Base-by-base conservation (phyloP, 2,329 filamentous ascomycete genomes). In the Neopestalotiopsis sp. region DNA sequence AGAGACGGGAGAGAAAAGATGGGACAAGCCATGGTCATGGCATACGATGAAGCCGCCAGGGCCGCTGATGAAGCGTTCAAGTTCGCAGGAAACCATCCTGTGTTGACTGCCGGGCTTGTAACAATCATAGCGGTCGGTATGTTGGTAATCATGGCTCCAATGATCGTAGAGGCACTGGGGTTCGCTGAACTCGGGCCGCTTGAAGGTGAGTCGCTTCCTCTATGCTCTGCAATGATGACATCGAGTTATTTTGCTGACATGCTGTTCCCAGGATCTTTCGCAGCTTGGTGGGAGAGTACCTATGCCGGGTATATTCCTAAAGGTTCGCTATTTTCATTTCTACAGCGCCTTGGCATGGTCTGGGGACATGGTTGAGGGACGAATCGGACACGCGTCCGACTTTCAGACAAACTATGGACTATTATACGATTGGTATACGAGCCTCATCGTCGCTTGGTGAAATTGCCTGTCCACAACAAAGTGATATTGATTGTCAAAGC, bases 321-420 rank as follows among this genome's bases (percentile, higher is more conserved):
- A 68, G 76, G 75, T 0, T 81, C 81, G 4, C 69, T 84, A n/a
- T 82, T 83, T 69, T 77, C 78, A 2, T 84, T 77, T 65, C 78
- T 84, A 40, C 82, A 84, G 76, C 74, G 79, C 13, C 70, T 84
- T 69, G 81, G 82, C 0, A 84, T 84, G 80, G 74, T 72, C n/a
- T 74, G 72, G 73, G 59, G 49, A 30, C 45, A 14, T 13, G 57
- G 57, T 28, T 34, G 32, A 30, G 57, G 57, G 13, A 42, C 38
- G 34, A 5, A 10, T 38, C 9, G 34, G 34, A 6, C 9, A 38
- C 34, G 34, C 9, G 5, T 10, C 9, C 9, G 34, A 38, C 34
- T 38, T 10, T 5, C 34, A 38, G 34, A 38, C 9, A 38, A 6
- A 5, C 5, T 38, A 10, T 6, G 34, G 34, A 38, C 34, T 38